phyloP scores from a whole-genome alignment of 163 green algal species.

The Volvox carteri region DNA sequence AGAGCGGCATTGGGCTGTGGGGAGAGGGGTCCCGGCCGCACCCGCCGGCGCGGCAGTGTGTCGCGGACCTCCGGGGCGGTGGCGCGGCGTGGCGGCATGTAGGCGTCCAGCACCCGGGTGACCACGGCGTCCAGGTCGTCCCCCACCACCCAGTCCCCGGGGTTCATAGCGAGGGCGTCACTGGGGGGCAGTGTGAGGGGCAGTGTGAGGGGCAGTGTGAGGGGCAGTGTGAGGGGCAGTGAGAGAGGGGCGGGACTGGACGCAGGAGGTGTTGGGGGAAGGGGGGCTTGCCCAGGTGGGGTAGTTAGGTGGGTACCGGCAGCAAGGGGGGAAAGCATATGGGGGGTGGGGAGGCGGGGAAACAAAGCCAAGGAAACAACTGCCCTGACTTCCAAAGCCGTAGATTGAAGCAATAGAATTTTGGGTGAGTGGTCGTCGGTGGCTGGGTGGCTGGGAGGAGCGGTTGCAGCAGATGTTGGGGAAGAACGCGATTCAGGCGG shows the following conservation, averaged over 20 bases:
- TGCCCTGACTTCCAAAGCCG: too few relatives aligned
- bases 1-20: slow-evolving; percentile 1
- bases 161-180: slow-evolving; percentile 11
- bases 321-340: not conserved
- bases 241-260: not conserved
- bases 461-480: too few relatives aligned
- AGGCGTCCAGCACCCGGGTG: slow-evolving; percentile 58
- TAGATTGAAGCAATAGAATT: too few relatives aligned
- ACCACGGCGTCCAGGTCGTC: slow-evolving; percentile 62
- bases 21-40: slow-evolving; percentile 25
- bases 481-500: too few relatives aligned
- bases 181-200: not conserved
- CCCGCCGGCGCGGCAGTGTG: slow-evolving; percentile 53
- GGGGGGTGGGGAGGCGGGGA: not conserved
- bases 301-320: not conserved
- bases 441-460: too few relatives aligned
- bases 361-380: not conserved
- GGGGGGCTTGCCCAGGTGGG: too few relatives aligned
- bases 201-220: not conserved
- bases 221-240: not conserved
- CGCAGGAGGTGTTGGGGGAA: too few relatives aligned
- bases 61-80: slow-evolving; percentile 47
- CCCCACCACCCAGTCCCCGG: slow-evolving; percentile 48
- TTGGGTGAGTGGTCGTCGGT: too few relatives aligned
- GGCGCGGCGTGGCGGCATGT: slow-evolving; percentile 57